Percentiles rank a stretch among this genome's conserved stretches.
phyloP scores from a whole-genome alignment of 768 basidiomycete species.

The Termitomyces sp. region DNA sequence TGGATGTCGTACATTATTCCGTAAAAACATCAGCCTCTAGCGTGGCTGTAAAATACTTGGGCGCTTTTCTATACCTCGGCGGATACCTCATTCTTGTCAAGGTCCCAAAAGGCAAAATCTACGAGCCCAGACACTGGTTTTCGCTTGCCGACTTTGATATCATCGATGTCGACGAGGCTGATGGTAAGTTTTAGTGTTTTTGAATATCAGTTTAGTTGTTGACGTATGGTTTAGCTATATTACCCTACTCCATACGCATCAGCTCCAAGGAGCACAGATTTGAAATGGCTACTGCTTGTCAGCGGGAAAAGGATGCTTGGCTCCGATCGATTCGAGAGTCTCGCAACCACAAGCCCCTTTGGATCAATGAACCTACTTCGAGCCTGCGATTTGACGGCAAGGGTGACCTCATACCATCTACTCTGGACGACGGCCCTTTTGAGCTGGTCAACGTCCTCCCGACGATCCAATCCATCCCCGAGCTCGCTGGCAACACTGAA shows the following conservation, averaged over 20 bases:
- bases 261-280: conserved; percentile 65
- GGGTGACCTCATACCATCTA: conserved; percentile 28
- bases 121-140: conserved; percentile 90
- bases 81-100: conserved; percentile 88
- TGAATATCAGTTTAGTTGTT: background rate
- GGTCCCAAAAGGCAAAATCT: conserved; percentile 71
- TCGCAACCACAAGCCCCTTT: conserved; percentile 29
- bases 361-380: conserved; percentile 57
- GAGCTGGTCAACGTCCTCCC: conserved; percentile 37
- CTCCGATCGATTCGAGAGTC: conserved; percentile 58
- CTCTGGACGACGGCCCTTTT: conserved; percentile 33
- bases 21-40: conserved; percentile 39
- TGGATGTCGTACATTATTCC: conserved; percentile 79
- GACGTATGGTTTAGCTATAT: conserved; percentile 44
- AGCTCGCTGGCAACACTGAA: conserved; percentile 27
- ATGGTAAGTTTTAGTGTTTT: conserved; percentile 49
- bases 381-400: conserved; percentile 49
- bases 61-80: conserved; percentile 81
- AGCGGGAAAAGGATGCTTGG: conserved; percentile 86
- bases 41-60: conserved; percentile 80
- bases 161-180: conserved; percentile 59
- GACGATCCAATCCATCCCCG: conserved; percentile 55
- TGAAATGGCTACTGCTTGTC: conserved; percentile 83
- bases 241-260: conserved; percentile 80
- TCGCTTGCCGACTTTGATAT: conserved; percentile 68